A percentile compares a stretch with the other conserved stretches of the same genome.
Conservation (phyloP, 2,329 filamentous ascomycete genomes). For the Fusarium mexicanum region DNA sequence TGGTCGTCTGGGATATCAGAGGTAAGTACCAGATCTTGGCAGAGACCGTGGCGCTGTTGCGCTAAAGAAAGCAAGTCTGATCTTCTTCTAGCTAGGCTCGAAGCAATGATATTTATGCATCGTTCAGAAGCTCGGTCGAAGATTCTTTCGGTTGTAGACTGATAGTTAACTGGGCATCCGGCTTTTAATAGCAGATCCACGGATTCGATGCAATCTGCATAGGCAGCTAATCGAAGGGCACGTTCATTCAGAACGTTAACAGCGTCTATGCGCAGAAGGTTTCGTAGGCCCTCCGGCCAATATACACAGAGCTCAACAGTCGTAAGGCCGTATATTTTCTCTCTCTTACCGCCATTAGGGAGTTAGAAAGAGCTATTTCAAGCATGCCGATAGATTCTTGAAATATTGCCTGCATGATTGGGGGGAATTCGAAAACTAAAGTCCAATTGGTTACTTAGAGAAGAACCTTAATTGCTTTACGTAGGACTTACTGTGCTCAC, state of each 20-base stretch:
- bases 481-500: not conserved
- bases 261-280: fast-evolving
- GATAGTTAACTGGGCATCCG: not conserved
- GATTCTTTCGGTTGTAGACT: fast-evolving
- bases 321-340: fast-evolving
- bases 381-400: not conserved
- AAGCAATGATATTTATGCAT: not conserved
- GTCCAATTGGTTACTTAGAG: fast-evolving
- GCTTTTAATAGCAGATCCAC: not conserved
- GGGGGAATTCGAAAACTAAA: not conserved
- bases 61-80: not conserved
- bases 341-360: too few relatives aligned
- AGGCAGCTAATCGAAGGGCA: fast-evolving
- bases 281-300: not conserved
- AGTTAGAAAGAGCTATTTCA: not conserved
- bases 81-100: not conserved
- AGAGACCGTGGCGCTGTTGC: fast-evolving
- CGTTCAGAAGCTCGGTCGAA: fast-evolving
- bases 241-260: fast-evolving
- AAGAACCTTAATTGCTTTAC: fast-evolving
- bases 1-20: fast-evolving
- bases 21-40: fast-evolving
- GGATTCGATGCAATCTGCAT: fast-evolving
- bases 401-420: fast-evolving
- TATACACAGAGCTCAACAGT: fast-evolving